Base-by-base conservation (phyloP, 2,329 filamentous ascomycete species). In the Teratosphaeriaceae sp. region DNA sequence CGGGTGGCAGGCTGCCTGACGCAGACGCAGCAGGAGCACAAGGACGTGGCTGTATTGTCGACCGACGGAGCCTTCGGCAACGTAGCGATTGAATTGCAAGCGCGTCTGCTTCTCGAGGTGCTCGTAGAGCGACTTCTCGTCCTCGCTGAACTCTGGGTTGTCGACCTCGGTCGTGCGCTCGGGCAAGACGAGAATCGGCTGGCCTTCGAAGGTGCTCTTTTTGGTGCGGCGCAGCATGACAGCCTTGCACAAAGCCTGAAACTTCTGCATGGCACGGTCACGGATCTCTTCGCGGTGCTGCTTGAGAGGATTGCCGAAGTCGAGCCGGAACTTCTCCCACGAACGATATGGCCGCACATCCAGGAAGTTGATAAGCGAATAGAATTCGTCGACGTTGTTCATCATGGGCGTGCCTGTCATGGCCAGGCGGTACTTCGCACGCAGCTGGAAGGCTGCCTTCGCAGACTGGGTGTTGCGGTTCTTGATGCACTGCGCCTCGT, bases 381-480 rank as follows among this genome's bases (percentile, higher is more conserved):
- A 88, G 2, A 94, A 70, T 55, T 96, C 89, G 19, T 77, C 71
- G 2, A 90, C 79, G 11, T 75, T 79, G 54, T 95, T 95, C 84
- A 92, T 92, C 84, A 90, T 88, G 0, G 86, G 86, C 0, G 86
- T 92, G 20, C 86, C 86, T 2, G 82, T 87, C 62, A 90, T 75
- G 57, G 83, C 88, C 68, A 85, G 81, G 37, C 85, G 74, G 57
- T 84, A 78, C 26, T 67, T 70, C 12, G 83, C 70, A 46, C 75
- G 66, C 13, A 92, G 63, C 9, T 66, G 61, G 51, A 70, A 76
- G 22, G 78, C 78, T 3, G 78, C 84, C 49, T 73, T 71, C 1
- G 83, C 76, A 4, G 73, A 67, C 48, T 78, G 75, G 0, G 84
- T 82, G 30, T 67, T 71, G 44, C 75, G 75, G 56, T 89, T 90